A percentile compares a stretch with the other conserved stretches of the same genome.
These are phyloP conservation scores for Coniochaeta sp. DNA, from an alignment of 2,329 filamentous ascomycete genomes.

Conservation along the genomic window DNA sequence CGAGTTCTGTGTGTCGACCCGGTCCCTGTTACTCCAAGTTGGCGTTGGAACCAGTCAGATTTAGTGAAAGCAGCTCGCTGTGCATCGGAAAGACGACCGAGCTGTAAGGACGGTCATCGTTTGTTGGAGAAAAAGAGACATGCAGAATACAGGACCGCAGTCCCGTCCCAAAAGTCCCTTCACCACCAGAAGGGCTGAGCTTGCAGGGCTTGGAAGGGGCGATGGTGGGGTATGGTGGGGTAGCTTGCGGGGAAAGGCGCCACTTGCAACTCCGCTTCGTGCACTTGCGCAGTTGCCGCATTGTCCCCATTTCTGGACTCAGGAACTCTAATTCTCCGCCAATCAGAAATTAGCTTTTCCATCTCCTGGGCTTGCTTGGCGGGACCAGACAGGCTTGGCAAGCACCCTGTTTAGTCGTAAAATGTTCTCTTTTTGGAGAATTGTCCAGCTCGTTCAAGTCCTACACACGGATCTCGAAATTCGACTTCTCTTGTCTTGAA, in stretches of 20 bases:
- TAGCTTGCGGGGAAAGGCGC: slow-evolving; percentile 2
- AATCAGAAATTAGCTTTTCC: not conserved
- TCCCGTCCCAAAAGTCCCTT: not conserved
- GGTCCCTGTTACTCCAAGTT: not conserved
- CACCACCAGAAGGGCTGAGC: not conserved
- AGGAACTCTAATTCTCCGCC: slow-evolving; percentile 3
- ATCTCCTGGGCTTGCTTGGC: not conserved
- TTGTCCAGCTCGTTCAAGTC: too few species aligned
- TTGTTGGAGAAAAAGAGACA: not conserved
- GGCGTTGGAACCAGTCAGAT: not conserved
- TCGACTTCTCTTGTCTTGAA: not conserved
- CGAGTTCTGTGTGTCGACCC: not conserved
- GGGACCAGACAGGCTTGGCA: not conserved
- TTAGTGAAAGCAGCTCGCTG: not conserved
- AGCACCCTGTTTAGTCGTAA: not conserved
- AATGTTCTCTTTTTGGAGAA: not conserved
- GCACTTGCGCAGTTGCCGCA: not conserved
- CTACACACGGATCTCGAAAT: too few species aligned
- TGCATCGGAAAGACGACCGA: not conserved
- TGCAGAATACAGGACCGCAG: too few species aligned
- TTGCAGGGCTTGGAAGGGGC: not conserved
- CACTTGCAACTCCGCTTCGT: not conserved
- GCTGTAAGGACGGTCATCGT: not conserved
- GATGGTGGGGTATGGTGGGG: not conserved
- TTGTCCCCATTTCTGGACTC: slow-evolving; percentile 2